Base-by-base conservation (phyloP, 345 rosid genomes). In the Kernera saxatilis region DNA sequence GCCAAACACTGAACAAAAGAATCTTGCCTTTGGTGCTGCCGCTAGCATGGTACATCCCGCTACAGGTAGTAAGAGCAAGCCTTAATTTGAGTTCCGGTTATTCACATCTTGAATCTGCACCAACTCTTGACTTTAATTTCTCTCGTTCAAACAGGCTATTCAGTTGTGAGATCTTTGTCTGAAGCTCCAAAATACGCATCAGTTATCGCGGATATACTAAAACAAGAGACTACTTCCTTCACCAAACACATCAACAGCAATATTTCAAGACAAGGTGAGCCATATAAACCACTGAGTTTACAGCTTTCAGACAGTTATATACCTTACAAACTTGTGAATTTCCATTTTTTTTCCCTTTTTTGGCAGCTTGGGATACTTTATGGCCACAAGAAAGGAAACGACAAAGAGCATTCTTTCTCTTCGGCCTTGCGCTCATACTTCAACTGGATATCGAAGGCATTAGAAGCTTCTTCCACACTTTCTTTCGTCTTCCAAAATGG, bases 31-130 rank as follows among this genome's bases (percentile, higher is more conserved):
- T 75, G 99, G 99, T 80, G 97, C 97, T 73, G 97, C 96, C 5
- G 97, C 99, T 51, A 84, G 97, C 85, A 86, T 89, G 97, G 97
- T 94, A 70, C 96, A 94, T 73, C 99, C 99, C 4, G 96, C 95
- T 71, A 94, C 96, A 49, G 98, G 96, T 91, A 71, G 48, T 53
- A 27, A 60, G 55, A 56, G 39, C 52, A 49, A 50, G 36, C 58
- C 65, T 19, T 64, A 62, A 35, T 13, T 14, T 15, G 63, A 71
- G 10, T 59, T 69, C 30, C 46, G 6, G 51, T 18, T 25, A 61
- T 14, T 36, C 8, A 60, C 53, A 41, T 37, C 21, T 56, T 57
- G 26, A 66, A 40, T 54, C 55, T 44, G 43, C 19, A 55, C 15
- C 6, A 10, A 45, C 51, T 49, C 27, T 46, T 46, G 53, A 54